Base-by-base conservation (phyloP, 768 basidiomycete genomes). In the Russula sp. region DNA sequence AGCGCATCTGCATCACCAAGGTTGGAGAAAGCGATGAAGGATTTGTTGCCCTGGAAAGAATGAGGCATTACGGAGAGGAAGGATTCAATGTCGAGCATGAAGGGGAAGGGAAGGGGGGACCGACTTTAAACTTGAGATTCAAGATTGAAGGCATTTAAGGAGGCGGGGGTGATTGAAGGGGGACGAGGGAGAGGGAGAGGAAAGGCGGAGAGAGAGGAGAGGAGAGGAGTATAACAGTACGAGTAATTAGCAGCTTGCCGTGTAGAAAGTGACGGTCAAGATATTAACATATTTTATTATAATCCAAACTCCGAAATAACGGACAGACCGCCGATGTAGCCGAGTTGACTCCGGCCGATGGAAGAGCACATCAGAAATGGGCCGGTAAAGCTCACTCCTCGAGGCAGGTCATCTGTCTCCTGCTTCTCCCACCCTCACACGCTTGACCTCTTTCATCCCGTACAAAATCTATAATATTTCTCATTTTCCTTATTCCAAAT, bases 11-110 rank as follows among this genome's bases (percentile, higher is more conserved):
- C 80, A 78, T 94, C 92, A 78, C 83, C 78, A 77, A 94, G 83
- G 78, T 92, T 91, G 75, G 88, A 89, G 79, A 94, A 94, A 66
- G 92, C 90, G 76, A 93, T 89, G 75, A 94, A 94, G 74, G 92
- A 93, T 81, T 93, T 94, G 85, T 94, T 94, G 77, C 92, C 91
- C 92, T 82, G 72, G 57, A 58, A 56, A 55, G 63, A 30, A 53
- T 59, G 62, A 34, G 60, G 51, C 34, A 66, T 52, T 69, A 68
- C 61, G 59, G 61, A 65, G 62, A 66, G 63, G 59, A 59, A 51
- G 64, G 61, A 68, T 61, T 69, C 63, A 68, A 69, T 51, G 40
- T 58, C 34, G 57, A 54, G 34, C 56, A 54, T 63, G 58, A 56
- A 56, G 46, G 24, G 36, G 53, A 44, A 10, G 30, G 38, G 53